phyloP scores from a whole-genome alignment of 768 basidiomycete species.

The Panaeolus cyanescens region DNA sequence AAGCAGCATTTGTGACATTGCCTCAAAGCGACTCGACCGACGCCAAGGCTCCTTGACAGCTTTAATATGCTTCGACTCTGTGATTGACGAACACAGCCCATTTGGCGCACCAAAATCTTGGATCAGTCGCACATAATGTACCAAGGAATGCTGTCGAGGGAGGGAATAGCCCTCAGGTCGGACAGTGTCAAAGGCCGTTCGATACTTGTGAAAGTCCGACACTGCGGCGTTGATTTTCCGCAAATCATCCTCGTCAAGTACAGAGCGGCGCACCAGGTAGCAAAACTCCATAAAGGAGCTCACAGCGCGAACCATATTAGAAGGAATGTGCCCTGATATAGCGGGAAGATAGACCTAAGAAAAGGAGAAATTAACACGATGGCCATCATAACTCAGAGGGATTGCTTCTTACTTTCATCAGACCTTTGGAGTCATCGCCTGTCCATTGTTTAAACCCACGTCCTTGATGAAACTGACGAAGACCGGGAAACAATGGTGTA shows the following conservation, averaged over 20 bases:
- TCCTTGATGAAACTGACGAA: slow-evolving; percentile 11
- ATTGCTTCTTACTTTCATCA: slow-evolving; percentile 13
- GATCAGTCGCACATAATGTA: slow-evolving; percentile 18
- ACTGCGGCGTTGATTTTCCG: background rate
- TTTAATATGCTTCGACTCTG: slow-evolving; percentile 28
- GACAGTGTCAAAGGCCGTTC: slow-evolving; percentile 24
- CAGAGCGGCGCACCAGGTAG: slow-evolving; percentile 15
- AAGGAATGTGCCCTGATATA: slow-evolving; percentile 20
- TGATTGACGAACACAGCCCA: slow-evolving; percentile 28
- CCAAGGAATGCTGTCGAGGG: slow-evolving; percentile 21
- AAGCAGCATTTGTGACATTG: slow-evolving; percentile 33
- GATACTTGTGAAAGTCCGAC: slow-evolving; percentile 25
- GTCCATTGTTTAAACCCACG: slow-evolving; percentile 13
- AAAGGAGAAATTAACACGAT: background rate
- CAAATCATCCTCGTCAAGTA: background rate
- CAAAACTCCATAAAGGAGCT: slow-evolving; percentile 23
- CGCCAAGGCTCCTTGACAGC: slow-evolving; percentile 34
- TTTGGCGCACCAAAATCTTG: slow-evolving; percentile 21
- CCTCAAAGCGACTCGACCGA: slow-evolving; percentile 25
- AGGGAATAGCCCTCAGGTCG: slow-evolving; percentile 10
- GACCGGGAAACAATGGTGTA: slow-evolving; percentile 5
- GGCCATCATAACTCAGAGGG: background rate
- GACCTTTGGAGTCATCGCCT: slow-evolving; percentile 10
- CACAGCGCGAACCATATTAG: slow-evolving; percentile 14
- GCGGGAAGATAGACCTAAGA: slow-evolving; percentile 25